Conservation (phyloP, 2,329 filamentous ascomycete genomes). For the Mycosphaerella arachidis region DNA sequence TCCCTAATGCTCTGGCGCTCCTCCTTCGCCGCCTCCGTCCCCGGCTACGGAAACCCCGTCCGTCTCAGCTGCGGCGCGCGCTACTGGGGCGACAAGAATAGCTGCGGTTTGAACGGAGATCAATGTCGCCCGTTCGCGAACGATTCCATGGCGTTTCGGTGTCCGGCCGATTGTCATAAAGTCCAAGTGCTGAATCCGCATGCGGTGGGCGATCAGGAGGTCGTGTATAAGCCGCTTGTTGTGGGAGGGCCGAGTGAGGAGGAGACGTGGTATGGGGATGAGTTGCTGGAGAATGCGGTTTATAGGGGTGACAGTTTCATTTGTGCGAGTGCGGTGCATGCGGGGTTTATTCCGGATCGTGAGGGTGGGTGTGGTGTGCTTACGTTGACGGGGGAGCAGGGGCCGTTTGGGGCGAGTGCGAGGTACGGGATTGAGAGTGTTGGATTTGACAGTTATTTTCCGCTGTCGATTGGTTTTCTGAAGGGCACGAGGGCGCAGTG, state of each 20-base stretch:
- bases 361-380: constrained; percentile 80
- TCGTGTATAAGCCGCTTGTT: constrained; percentile 53
- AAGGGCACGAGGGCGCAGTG: constrained; percentile 60
- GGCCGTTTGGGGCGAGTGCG: constrained; percentile 59
- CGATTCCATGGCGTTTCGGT: constrained; percentile 67
- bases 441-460: constrained; percentile 82
- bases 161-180: constrained; percentile 66
- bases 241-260: constrained; percentile 48
- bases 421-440: constrained; percentile 73
- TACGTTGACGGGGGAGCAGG: constrained; percentile 63
- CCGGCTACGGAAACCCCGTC: constrained; percentile 62
- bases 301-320: constrained; percentile 90
- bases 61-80: constrained; percentile 63
- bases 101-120: constrained; percentile 69
- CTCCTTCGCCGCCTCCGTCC: constrained; percentile 56
- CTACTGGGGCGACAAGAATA: constrained; percentile 67
- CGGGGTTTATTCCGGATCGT: constrained; percentile 67
- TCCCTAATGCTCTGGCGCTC: constrained; percentile 63
- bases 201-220: constrained; percentile 65
- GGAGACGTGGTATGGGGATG: constrained; percentile 32
- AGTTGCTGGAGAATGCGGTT: constrained; percentile 47
- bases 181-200: constrained; percentile 65
- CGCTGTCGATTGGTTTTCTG: constrained; percentile 76
- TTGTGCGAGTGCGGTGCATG: constrained; percentile 78
- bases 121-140: constrained; percentile 71